Percentiles rank a stretch among this genome's conserved stretches.
These are phyloP conservation scores for Plasmodium chabaudi DNA, from an alignment of 169 alveolate genomes.

Conservation along the genomic window DNA sequence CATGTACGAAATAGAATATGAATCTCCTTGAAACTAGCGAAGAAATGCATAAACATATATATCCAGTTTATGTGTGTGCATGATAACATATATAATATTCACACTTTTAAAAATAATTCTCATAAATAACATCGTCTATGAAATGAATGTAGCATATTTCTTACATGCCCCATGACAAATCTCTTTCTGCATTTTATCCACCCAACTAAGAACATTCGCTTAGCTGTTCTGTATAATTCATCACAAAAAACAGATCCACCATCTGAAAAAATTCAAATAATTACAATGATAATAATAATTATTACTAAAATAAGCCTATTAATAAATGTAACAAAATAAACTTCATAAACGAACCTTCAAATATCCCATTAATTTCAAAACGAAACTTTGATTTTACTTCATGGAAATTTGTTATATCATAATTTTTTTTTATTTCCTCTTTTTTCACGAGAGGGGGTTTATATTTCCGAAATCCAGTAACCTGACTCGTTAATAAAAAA, in stretches of 20 bases:
- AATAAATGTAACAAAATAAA: not conserved
- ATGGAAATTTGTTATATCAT: conserved; percentile 62
- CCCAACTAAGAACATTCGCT: conserved; percentile 60
- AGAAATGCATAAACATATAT: not conserved
- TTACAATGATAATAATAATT: not conserved
- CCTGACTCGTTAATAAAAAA: conserved; percentile 20
- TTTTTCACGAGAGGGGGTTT: conserved; percentile 24
- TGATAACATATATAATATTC: not conserved
- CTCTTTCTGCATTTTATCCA: conserved; percentile 64
- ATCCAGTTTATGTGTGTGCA: not conserved
- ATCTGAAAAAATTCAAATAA: conserved; percentile 11
- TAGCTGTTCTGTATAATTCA: conserved; percentile 54
- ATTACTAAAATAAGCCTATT: not conserved
- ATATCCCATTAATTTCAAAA: conserved; percentile 54
- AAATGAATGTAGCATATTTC: not conserved
- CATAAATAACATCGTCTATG: too few relatives aligned
- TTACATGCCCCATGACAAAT: conserved; percentile 72
- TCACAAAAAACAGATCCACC: conserved; percentile 58
- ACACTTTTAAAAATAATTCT: too few relatives aligned
- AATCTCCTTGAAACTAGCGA: conserved; percentile 56
- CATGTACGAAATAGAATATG: conserved; percentile 69
- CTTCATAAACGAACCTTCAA: conserved; percentile 36
- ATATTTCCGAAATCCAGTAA: conserved; percentile 73
- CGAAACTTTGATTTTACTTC: conserved; percentile 65
- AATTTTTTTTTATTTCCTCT: conserved; percentile 59